Evolutionary conservation across 805 yeast species (phyloP), one percentile per base, ranked within the genome.

Genomic region (Lachancea waltii): DNA sequence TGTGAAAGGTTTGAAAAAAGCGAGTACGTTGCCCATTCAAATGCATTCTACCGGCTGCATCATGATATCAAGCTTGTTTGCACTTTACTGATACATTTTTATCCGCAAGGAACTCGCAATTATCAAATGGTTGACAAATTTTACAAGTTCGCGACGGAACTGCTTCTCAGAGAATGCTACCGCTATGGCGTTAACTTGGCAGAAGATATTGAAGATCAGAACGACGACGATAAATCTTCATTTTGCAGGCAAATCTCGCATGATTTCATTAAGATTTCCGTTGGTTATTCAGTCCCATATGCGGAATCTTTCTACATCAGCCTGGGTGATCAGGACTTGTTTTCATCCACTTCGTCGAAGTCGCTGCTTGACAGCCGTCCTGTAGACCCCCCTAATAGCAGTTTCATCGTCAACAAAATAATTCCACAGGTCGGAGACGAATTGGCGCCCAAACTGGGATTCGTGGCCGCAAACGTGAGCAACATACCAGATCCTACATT

Each of bases 281-380:
- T 71, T 1, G 63, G 69, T 27, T 79, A 76, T 49, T 55, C 65
- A 7, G 54, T 68, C 7, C 65, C 73, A 3, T 72, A 79, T 37
- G 75, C 76, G n/a, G 92, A 89, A 58, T 75, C 87, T 0, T 70
- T 73, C 44, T 73, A 70, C 42, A 59, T 80, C 23, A 62, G 74
- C 7, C 77, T 82, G 14, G 73, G 73, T 29, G 86, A 80, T 28
- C 69, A 75, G 20, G 95, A 96, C 10, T 66, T 92, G 35, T 90
- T 92, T 55, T 73, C 95, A 5, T 81, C 95, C 0, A 62, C 81
- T 25, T 70, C 75, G 23, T 70, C 74, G 20, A 81, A 77, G 50
- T 85, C 97, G 0, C 65, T 72, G 15, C 62, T 87, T 36, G 97
- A 92, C 55, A 75, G 79, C 31, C 75, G 95, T 44, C 79, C 77